Conservation (phyloP, 768 basidiomycete genomes). For the Chiua virens region DNA sequence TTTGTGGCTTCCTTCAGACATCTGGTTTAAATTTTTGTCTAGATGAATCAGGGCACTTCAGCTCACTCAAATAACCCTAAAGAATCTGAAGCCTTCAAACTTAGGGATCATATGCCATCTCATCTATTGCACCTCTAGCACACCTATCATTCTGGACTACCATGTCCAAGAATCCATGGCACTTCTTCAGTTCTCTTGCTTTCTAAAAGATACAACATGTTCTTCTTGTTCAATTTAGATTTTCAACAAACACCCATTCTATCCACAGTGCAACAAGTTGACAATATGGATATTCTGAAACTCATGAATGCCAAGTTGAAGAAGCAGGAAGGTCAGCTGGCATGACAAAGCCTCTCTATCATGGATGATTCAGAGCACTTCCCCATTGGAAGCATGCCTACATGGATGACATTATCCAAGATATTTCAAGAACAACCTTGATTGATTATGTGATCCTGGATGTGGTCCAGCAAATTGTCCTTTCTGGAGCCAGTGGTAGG, state of each 20-base stretch:
- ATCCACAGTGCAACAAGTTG: background rate
- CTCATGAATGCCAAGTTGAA: background rate
- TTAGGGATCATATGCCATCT: conserved; percentile 6
- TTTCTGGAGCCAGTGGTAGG: background rate
- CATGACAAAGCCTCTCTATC: background rate
- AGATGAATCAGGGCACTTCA: background rate
- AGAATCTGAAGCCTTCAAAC: background rate
- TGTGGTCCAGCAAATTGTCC: background rate
- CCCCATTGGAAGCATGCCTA: background rate
- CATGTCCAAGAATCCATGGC: conserved; percentile 12
- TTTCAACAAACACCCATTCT: background rate
- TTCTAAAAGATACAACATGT: conserved; percentile 1
- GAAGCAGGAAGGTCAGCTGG: background rate
- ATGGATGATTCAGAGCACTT: background rate
- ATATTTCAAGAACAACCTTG: background rate
- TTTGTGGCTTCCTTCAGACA: background rate
- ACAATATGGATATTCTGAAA: conserved; percentile 1
- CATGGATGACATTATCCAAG: background rate
- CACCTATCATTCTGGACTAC: conserved; percentile 8
- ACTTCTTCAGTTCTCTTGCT: conserved; percentile 3
- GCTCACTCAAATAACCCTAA: background rate
- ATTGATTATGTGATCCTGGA: background rate
- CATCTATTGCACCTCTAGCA: conserved; percentile 1
- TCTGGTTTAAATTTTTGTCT: conserved; percentile 10
- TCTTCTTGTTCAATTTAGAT: conserved; percentile 6